These are phyloP conservation scores for Glycine latifolia DNA, from an alignment of 306 rosid species.

Conservation along the genomic window DNA sequence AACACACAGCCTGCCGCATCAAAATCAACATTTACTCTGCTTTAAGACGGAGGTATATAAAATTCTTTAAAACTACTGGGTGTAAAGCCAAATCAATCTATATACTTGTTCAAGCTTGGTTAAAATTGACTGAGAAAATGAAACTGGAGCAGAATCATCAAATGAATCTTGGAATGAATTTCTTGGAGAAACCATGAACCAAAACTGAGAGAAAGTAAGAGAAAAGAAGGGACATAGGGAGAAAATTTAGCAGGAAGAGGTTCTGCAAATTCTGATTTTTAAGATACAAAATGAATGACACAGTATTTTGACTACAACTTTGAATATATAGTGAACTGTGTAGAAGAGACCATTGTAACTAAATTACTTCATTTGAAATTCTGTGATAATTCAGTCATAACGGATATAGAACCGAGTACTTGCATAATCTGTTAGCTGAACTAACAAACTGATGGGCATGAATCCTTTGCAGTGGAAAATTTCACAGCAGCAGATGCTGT, in stretches of 20 bases:
- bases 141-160: background rate
- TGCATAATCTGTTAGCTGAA: background rate
- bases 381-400: no score
- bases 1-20: background rate
- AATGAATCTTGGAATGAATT: background rate
- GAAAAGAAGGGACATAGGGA: no score
- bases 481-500: no score
- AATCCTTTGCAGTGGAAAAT: background rate
- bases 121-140: background rate
- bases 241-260: background rate
- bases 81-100: background rate
- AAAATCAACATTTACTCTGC: background rate
- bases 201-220: background rate
- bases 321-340: background rate
- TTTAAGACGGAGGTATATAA: background rate
- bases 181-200: background rate
- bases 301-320: background rate
- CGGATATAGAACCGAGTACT: no score
- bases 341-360: background rate
- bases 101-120: background rate
- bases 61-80: background rate
- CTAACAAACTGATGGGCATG: background rate
- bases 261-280: background rate
- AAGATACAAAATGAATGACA: background rate
- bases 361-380: no score